Evolutionary conservation across 179 eudicot species (phyloP).

Genomic region (Actinidia arguta): DNA sequence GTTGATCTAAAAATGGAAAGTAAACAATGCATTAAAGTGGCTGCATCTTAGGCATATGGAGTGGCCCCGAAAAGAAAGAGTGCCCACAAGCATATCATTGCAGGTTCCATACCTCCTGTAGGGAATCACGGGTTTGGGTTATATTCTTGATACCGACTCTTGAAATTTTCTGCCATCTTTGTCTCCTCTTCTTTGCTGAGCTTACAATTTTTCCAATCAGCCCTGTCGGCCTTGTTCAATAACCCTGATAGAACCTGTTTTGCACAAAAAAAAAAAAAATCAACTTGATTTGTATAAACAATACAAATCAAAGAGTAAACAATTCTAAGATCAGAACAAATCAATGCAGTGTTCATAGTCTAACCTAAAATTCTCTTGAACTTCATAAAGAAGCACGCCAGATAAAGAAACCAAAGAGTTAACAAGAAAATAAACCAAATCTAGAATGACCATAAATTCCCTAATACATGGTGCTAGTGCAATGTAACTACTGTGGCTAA

Average conservation of each 20-base stretch:
- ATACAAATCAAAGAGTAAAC: not conserved
- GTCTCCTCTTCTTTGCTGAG: slow-evolving; percentile 71
- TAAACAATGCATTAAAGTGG: not conserved
- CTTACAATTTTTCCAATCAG: slow-evolving; percentile 79
- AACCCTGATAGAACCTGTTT: slow-evolving; percentile 71
- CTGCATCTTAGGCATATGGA: not conserved
- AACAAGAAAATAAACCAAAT: not conserved
- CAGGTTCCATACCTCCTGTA: slow-evolving; percentile 23
- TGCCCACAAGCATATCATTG: not conserved
- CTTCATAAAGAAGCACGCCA: not conserved
- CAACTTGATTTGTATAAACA: slow-evolving; percentile 9
- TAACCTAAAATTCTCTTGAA: not conserved
- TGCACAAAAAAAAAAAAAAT: not conserved
- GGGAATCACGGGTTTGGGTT: slow-evolving; percentile 50
- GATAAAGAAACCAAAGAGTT: not conserved
- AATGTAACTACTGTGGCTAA: not conserved
- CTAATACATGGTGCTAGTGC: not conserved
- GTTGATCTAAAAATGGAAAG: not conserved
- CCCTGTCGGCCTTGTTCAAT: slow-evolving; percentile 68
- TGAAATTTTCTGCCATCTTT: slow-evolving; percentile 56
- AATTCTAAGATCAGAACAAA: slow-evolving; percentile 8
- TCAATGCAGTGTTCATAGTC: not conserved
- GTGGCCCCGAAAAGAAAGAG: not conserved
- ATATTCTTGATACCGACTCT: slow-evolving; percentile 47
- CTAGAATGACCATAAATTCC: not conserved